Evolutionary conservation across 495 filamentous ascomycete species (phyloP).

Genomic region (Evernia prunastri): DNA sequence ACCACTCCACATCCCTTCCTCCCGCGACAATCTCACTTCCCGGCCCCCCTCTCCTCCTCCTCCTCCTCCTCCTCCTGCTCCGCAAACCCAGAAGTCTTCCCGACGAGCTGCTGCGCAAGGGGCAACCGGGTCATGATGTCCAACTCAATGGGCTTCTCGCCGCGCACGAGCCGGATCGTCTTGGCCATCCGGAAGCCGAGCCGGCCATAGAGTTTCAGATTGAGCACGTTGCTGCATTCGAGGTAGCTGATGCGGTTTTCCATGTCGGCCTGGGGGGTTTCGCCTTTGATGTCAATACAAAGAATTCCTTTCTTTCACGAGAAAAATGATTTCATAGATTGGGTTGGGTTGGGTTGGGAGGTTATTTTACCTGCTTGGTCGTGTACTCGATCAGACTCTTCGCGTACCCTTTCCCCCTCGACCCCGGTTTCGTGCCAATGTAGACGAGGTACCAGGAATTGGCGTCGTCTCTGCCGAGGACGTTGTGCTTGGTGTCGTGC

Average conservation of each 20-base stretch:
- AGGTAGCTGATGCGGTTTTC: conserved; percentile 62
- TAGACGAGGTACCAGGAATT: conserved; percentile 71
- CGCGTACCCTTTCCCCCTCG: conserved; percentile 62
- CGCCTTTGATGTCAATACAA: background rate
- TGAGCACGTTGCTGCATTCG: conserved; percentile 62
- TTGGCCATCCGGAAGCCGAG: conserved; percentile 58
- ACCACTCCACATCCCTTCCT: background rate
- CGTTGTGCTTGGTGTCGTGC: conserved; percentile 60
- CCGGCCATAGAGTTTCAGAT: conserved; percentile 61
- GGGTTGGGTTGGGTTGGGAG: background rate
- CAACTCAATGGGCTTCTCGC: conserved; percentile 54
- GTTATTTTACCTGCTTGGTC: conserved; percentile 47
- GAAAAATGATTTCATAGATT: background rate
- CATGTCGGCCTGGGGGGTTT: conserved; percentile 50
- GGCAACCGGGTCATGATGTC: conserved; percentile 75
- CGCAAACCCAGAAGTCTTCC: conserved; percentile 2
- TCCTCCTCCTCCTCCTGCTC: background rate
- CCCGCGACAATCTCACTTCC: background rate
- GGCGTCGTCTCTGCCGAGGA: conserved; percentile 56
- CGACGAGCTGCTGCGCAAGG: conserved; percentile 20
- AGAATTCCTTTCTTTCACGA: too few species aligned
- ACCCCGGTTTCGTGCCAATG: conserved; percentile 61
- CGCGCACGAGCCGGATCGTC: conserved; percentile 54
- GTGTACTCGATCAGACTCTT: conserved; percentile 60
- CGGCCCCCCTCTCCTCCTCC: background rate